phyloP scores from a whole-genome alignment of 345 rosid species.

The Psidium friedrichsthalianum region DNA sequence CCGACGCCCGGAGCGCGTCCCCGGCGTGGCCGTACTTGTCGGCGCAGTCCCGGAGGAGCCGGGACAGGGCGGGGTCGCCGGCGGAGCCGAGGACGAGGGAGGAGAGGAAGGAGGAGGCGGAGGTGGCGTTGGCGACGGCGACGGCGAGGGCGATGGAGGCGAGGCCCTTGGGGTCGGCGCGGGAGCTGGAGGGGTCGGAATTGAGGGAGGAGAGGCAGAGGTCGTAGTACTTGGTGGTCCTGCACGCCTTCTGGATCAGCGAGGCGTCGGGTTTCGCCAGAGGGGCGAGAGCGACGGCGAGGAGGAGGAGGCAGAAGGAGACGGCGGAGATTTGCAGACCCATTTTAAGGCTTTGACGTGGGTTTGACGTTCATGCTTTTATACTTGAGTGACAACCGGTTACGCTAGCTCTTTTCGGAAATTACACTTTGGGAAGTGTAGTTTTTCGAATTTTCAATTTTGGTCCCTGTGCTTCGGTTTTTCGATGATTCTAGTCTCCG shows the following conservation, averaged over 20 bases:
- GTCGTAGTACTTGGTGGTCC: conserved; percentile 48
- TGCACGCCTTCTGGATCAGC: conserved; percentile 57
- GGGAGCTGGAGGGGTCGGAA: conserved; percentile 44
- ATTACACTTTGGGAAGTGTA: neutral
- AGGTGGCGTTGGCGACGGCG: conserved; percentile 54
- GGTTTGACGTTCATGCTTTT: neutral
- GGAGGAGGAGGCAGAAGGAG: conserved; percentile 7
- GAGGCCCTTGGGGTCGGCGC: conserved; percentile 52
- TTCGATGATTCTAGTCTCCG: neutral
- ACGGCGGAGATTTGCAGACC: neutral
- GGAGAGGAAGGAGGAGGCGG: conserved; percentile 53
- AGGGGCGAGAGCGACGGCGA: neutral
- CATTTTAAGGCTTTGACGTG: neutral
- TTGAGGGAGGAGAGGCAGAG: conserved; percentile 70
- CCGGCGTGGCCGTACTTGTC: conserved; percentile 52
- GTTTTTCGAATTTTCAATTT: neutral
- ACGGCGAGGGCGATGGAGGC: conserved; percentile 47
- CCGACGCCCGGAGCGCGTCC: conserved; percentile 41
- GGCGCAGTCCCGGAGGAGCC: conserved; percentile 44
- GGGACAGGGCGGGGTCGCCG: conserved; percentile 22
- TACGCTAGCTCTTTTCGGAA: neutral
- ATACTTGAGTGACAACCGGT: neutral
- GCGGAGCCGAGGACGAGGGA: conserved; percentile 13
- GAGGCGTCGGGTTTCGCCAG: conserved; percentile 6
- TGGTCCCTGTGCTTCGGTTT: neutral